Evolutionary conservation across 2,329 filamentous ascomycete species (phyloP), one percentile per base, ranked within the genome.

Genomic region (Venturiaceae sp.): DNA sequence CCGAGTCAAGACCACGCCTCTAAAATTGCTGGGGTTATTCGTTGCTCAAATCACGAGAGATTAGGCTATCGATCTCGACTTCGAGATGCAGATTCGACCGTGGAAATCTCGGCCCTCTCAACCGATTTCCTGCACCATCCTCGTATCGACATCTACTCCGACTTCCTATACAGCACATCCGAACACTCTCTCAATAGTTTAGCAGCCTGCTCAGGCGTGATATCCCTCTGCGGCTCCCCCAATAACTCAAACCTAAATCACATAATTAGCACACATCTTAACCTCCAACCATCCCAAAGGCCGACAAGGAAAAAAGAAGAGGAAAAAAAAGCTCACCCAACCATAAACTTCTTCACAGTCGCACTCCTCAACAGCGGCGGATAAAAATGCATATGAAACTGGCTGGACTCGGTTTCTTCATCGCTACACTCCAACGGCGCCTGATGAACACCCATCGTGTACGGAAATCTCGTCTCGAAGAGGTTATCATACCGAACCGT

Each of bases 361-460:
- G 36, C 36, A 39, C 36, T 39, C 14, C 36, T 39, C 9, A 50
- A 16, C 6, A 50, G 16, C 21, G 44, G 44, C 28, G 44, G 28
- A 26, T 9, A 26, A 50, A 50, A 50, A 73, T 94, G 89, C 80
- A 94, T 83, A 71, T 94, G 89, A 64, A 94, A 80, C 72, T 90
- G 89, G 63, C 86, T 86, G 62, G 81, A 82, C 64, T 90, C 83
- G 53, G 87, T 77, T 70, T 92, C 88, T 61, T 89, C 85, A 0
- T 81, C 79, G 0, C 78, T 83, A 26, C 85, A 87, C n/a, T 84
- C 80, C 16, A 94, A 77, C 2, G 89, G 89, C 16, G 89, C 88
- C 72, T 94, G 89, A 69, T 94, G 89, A 61, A 94, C 84, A 21
- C 89, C 89, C 62, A 90, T 92, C 21, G 21, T 50, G n/a, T 57